Evolutionary conservation across 2,329 filamentous ascomycete genomes (phyloP).

Genomic region (Eurotiales sp.): DNA sequence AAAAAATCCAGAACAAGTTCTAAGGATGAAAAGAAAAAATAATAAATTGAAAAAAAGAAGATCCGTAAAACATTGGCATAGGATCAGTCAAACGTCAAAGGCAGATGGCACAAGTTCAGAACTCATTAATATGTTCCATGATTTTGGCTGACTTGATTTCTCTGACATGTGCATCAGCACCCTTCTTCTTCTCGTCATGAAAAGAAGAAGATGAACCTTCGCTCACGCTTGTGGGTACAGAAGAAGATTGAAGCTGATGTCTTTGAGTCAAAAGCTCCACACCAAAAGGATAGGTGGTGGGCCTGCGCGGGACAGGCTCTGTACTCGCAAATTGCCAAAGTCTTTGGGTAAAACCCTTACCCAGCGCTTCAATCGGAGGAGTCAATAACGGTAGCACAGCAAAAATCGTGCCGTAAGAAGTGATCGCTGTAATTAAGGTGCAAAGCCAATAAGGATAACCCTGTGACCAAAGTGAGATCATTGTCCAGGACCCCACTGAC

Average conservation of each 20-base stretch:
- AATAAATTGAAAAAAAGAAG: neutral
- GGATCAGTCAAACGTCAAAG: neutral
- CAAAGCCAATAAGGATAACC: conserved; percentile 24
- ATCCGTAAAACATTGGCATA: no score
- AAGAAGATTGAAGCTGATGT: neutral
- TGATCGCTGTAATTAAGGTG: conserved; percentile 19
- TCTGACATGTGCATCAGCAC: neutral
- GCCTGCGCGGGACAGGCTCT: conserved; percentile 15
- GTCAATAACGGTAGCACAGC: conserved; percentile 21
- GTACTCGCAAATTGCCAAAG: conserved; percentile 17
- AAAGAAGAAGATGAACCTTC: neutral
- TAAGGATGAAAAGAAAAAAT: neutral
- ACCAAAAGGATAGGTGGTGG: conserved; percentile 18
- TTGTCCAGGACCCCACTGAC: conserved; percentile 24
- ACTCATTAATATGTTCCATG: conserved; percentile 3
- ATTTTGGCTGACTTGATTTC: conserved; percentile 3
- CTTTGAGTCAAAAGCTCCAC: conserved; percentile 14
- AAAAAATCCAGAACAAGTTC: no score
- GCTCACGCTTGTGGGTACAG: neutral
- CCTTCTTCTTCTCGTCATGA: neutral
- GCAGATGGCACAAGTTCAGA: neutral
- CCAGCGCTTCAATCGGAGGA: conserved; percentile 19
- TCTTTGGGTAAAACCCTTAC: conserved; percentile 16
- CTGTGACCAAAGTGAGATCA: conserved; percentile 17
- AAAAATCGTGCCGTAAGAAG: conserved; percentile 19